These are phyloP conservation scores for Plasmodium cynomolgi DNA, from an alignment of 169 alveolate species.

Conservation along the genomic window DNA sequence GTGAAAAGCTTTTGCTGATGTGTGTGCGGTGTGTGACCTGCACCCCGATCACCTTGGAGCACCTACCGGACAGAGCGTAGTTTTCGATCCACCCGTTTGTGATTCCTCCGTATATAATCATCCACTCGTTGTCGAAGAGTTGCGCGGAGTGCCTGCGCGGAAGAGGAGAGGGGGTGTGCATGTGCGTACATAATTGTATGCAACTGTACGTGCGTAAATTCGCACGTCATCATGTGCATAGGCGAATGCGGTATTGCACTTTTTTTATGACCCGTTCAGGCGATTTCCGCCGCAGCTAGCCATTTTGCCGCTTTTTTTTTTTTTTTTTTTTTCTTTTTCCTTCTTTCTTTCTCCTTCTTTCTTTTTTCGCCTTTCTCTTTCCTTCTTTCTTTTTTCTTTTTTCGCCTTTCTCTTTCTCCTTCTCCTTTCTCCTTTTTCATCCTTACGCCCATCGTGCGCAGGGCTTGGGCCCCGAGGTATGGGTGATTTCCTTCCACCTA, in stretches of 20 bases:
- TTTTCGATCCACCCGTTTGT: conserved; percentile 75
- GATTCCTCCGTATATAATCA: conserved; percentile 73
- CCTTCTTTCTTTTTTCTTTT: too few species aligned
- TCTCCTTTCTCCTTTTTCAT: background rate
- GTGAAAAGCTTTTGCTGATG: background rate
- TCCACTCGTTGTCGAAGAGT: conserved; percentile 72
- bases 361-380: too few species aligned
- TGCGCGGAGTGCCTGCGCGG: conserved; percentile 54
- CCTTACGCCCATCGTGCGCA: conserved; percentile 75
- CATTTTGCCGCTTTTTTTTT: background rate
- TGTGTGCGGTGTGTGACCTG: background rate
- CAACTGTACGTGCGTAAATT: background rate
- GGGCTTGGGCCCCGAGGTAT: conserved; percentile 45
- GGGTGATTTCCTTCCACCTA: conserved; percentile 34
- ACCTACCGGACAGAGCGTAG: conserved; percentile 70
- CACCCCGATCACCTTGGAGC: background rate
- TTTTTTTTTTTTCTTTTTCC: too few species aligned
- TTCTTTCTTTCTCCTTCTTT: too few species aligned
- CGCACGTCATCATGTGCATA: too few species aligned
- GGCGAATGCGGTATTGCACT: background rate
- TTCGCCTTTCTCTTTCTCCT: background rate
- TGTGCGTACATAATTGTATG: conserved; percentile 6
- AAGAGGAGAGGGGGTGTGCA: background rate
- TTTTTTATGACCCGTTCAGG: conserved; percentile 18
- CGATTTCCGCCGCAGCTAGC: background rate